Evolutionary conservation across 202 grass and related monocot species (phyloP).

Genomic region (Cymbopogon flexuosus): DNA sequence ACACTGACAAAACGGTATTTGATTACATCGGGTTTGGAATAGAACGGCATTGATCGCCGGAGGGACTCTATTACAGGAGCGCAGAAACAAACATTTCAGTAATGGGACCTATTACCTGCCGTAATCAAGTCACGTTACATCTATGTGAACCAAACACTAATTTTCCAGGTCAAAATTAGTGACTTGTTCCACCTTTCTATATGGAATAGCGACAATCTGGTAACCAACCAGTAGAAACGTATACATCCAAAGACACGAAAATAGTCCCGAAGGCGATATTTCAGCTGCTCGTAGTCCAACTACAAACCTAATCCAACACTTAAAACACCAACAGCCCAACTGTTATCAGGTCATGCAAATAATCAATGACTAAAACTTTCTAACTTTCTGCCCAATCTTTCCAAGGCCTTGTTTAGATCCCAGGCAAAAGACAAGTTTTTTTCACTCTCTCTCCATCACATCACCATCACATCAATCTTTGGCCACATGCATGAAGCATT

Average conservation of each 20-base stretch:
- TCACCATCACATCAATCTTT: no score
- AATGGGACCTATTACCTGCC: neutral
- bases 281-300: neutral
- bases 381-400: no score
- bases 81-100: neutral
- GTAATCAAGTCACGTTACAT: neutral
- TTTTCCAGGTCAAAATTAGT: neutral
- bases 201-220: conserved; percentile 4
- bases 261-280: conserved; percentile 12
- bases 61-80: neutral
- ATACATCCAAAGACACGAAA: neutral
- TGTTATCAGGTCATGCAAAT: neutral
- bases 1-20: neutral
- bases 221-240: neutral
- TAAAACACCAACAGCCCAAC: conserved; percentile 26
- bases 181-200: neutral
- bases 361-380: conserved; percentile 6
- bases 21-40: neutral
- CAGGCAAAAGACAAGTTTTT: no score
- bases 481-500: no score
- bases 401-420: no score
- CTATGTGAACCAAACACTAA: neutral
- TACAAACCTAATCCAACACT: conserved; percentile 25
- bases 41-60: neutral
- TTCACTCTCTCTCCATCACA: no score